Conservation (phyloP, 2,329 filamentous ascomycete species). For the Dendrostoma leiphaemia region DNA sequence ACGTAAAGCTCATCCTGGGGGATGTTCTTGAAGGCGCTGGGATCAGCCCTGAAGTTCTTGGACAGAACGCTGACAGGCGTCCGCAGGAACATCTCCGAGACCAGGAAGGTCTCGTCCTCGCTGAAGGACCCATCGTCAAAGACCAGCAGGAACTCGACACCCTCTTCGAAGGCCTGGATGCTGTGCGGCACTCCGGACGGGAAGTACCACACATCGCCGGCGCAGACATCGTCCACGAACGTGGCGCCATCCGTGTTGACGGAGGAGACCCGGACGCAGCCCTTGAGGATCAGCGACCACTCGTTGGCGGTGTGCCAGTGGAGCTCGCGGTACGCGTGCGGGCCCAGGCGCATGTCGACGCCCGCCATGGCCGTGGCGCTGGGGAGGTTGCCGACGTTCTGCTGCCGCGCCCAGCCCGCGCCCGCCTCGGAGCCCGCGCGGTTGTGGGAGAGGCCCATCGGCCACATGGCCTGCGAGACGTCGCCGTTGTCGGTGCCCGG, state of each 20-base stretch:
- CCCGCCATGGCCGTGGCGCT: conserved; percentile 50
- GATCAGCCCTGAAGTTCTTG: conserved; percentile 51
- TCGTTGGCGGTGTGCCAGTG: conserved; percentile 60
- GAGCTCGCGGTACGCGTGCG: conserved; percentile 58
- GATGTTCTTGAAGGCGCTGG: conserved; percentile 45
- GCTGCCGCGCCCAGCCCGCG: conserved; percentile 54
- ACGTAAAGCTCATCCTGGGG: conserved; percentile 46
- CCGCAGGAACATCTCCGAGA: conserved; percentile 50
- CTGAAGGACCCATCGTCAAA: conserved; percentile 59
- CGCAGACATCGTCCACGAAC: conserved; percentile 46
- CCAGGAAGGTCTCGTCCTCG: conserved; percentile 59
- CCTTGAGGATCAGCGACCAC: conserved; percentile 53
- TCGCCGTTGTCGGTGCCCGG: conserved; percentile 51
- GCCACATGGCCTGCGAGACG: conserved; percentile 50
- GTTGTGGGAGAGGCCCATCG: conserved; percentile 50
- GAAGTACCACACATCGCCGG: conserved; percentile 56
- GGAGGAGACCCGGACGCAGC: conserved; percentile 48
- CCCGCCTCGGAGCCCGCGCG: conserved; percentile 39
- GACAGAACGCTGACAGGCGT: conserved; percentile 52
- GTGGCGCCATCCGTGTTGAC: conserved; percentile 50
- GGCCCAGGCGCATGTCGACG: conserved; percentile 58
- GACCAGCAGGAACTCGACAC: conserved; percentile 58
- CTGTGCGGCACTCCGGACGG: conserved; percentile 48
- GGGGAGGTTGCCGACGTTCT: conserved; percentile 51
- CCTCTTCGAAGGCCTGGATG: conserved; percentile 53